phyloP scores from a whole-genome alignment of 2,329 filamentous ascomycete genomes.

The Graphilbum fragrans region DNA sequence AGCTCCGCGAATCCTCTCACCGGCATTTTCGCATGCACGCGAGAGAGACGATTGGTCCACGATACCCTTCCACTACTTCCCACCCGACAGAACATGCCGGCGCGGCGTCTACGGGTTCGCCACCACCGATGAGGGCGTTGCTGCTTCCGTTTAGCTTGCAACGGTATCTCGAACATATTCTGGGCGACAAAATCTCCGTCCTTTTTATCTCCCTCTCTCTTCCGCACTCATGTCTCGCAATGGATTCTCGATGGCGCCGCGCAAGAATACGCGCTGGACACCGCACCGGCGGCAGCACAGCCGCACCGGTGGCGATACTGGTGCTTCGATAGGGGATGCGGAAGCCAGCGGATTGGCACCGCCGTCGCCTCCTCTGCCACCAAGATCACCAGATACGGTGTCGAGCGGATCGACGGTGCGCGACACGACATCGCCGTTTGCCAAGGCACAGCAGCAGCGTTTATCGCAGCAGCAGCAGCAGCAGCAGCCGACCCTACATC shows the following conservation, averaged over 20 bases:
- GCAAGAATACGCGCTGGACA: constrained; percentile 35
- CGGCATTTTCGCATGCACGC: no score
- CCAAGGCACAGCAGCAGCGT: background rate
- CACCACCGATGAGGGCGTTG: no score
- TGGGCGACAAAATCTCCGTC: no score
- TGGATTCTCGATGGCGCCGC: constrained; percentile 28
- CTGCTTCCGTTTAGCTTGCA: no score
- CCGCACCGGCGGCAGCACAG: constrained; percentile 41
- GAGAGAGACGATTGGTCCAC: no score
- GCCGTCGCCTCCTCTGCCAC: constrained; percentile 17
- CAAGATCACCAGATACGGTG: constrained; percentile 31
- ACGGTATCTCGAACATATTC: no score
- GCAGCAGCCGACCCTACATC: constrained; percentile 5
- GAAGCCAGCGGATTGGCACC: background rate
- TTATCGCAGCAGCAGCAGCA: background rate
- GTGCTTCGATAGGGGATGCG: background rate
- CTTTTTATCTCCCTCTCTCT: background rate
- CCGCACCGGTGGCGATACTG: constrained; percentile 29
- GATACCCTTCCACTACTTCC: no score
- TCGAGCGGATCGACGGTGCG: constrained; percentile 38
- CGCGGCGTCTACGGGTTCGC: no score
- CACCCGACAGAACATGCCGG: no score
- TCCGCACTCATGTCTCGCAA: constrained; percentile 26
- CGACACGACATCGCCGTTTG: constrained; percentile 13
- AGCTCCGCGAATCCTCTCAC: no score